Evolutionary conservation across 495 filamentous ascomycete species (phyloP).

Genomic region (Cercophora newfieldiana): DNA sequence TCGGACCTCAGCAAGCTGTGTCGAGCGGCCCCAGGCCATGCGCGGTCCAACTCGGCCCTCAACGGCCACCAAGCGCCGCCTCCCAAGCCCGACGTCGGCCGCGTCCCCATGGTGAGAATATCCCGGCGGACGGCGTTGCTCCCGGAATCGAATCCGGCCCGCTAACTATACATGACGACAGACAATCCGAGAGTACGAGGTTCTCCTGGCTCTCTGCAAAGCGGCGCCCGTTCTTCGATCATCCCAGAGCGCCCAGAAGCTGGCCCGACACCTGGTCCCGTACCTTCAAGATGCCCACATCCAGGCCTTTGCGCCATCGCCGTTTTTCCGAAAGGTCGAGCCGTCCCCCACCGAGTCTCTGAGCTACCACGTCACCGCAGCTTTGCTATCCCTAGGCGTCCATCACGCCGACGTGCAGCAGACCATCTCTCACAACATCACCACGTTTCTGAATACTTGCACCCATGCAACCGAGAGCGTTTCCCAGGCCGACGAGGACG

Average conservation of each 20-base stretch:
- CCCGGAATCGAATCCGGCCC: not conserved
- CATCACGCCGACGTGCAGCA: constrained; percentile 66
- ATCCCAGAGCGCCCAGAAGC: constrained; percentile 67
- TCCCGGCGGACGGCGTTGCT: not conserved
- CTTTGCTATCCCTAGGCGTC: constrained; percentile 74
- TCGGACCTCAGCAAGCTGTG: constrained; percentile 67
- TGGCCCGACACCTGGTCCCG: constrained; percentile 70
- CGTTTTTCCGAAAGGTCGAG: constrained; percentile 76
- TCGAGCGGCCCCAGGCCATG: constrained; percentile 51
- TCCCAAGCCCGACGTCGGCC: constrained; percentile 36
- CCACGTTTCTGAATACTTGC: constrained; percentile 68
- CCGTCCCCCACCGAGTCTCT: constrained; percentile 90
- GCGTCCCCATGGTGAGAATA: constrained; percentile 51
- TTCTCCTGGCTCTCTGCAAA: constrained; percentile 84
- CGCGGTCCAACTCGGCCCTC: constrained; percentile 27
- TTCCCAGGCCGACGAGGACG: constrained; percentile 50
- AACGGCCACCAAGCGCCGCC: constrained; percentile 35
- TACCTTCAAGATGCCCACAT: constrained; percentile 81
- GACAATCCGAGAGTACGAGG: constrained; percentile 81
- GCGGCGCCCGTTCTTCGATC: constrained; percentile 71
- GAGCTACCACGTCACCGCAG: constrained; percentile 72
- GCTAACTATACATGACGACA: constrained; percentile 31
- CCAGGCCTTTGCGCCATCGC: constrained; percentile 75
- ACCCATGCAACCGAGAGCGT: constrained; percentile 47
- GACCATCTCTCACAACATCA: constrained; percentile 58